These are phyloP conservation scores for Aureobasidium musti DNA, from an alignment of 2,329 filamentous ascomycete species.

Conservation along the genomic window DNA sequence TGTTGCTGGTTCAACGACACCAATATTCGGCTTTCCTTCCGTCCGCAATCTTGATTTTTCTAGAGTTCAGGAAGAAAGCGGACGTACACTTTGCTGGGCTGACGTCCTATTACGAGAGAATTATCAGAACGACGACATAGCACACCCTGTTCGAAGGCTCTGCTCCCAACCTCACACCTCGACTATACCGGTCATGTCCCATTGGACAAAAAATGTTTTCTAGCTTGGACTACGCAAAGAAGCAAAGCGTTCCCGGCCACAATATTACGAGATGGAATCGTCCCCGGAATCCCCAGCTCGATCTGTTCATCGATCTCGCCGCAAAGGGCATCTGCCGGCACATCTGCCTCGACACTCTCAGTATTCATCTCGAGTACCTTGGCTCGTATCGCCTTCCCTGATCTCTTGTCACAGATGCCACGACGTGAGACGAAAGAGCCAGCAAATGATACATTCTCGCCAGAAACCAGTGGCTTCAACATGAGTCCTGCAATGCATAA, in stretches of 20 bases:
- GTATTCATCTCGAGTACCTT: background rate
- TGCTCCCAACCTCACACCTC: conserved; percentile 3
- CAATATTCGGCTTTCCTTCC: background rate
- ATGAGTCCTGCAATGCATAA: too few species aligned
- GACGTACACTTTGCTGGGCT: conserved; percentile 23
- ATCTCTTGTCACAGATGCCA: background rate
- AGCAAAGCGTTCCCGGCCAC: background rate
- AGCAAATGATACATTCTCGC: background rate
- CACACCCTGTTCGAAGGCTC: background rate
- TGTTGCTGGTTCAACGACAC: background rate
- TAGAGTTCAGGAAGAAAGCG: background rate
- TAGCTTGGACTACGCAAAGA: conserved; percentile 12
- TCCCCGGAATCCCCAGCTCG: conserved; percentile 4
- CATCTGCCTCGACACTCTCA: background rate
- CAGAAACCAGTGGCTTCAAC: background rate
- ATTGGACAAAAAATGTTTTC: background rate
- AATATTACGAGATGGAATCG: conserved; percentile 14
- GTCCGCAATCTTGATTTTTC: conserved; percentile 1
- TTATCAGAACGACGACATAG: conserved; percentile 22
- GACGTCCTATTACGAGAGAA: conserved; percentile 27
- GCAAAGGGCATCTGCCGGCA: conserved; percentile 12
- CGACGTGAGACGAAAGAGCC: background rate
- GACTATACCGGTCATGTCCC: background rate
- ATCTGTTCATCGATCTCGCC: conserved; percentile 7
- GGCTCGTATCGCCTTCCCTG: background rate